Evolutionary conservation across 176 grass and related monocot species (phyloP).

Genomic region (Oryza nivara): DNA sequence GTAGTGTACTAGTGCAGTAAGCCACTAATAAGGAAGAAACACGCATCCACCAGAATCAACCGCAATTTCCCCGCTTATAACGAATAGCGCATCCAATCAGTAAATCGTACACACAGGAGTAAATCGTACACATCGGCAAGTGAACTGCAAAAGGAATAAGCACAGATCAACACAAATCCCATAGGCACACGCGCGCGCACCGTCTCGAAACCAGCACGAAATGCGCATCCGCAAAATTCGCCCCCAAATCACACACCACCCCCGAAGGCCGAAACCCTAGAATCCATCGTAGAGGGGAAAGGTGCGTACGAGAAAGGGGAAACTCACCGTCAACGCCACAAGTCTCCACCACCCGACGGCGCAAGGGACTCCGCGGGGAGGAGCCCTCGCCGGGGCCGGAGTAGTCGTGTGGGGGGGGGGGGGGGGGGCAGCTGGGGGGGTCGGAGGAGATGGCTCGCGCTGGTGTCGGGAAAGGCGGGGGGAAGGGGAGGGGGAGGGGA

Average conservation of each 20-base stretch:
- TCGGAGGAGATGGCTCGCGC: neutral
- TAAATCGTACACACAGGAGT: neutral
- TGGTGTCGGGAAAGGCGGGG: neutral
- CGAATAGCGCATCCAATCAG: neutral
- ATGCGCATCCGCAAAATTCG: neutral
- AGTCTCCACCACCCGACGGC: neutral
- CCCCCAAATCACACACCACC: neutral
- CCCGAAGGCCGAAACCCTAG: neutral
- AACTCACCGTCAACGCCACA: neutral
- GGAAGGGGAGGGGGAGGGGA: too few relatives aligned
- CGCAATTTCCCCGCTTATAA: neutral
- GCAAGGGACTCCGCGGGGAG: neutral
- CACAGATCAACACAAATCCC: neutral
- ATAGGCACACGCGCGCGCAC: neutral
- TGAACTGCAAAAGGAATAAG: neutral
- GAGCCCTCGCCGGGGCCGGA: neutral
- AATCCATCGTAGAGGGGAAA: neutral
- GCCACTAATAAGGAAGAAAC: neutral
- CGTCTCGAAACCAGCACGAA: neutral
- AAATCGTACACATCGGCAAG: neutral
- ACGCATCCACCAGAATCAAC: neutral
- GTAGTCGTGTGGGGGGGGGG: neutral
- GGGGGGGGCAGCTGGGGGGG: too few relatives aligned
- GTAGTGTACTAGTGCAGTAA: neutral
- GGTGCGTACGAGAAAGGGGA: neutral